Conservation (phyloP, 805 yeast species). For the Middelhovenomyces tepae region DNA sequence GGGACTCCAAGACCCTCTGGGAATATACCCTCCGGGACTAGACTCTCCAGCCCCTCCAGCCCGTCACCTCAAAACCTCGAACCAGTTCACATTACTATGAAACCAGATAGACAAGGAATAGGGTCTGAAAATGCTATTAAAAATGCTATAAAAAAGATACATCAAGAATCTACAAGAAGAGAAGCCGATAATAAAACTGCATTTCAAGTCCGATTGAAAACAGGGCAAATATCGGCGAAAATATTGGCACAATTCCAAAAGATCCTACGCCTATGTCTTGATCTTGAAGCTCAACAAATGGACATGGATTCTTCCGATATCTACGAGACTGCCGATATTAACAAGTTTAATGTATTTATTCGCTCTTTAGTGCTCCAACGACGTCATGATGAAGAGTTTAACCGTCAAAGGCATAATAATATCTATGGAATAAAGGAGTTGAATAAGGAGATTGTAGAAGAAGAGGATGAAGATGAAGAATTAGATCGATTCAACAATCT, state of each 20-base stretch:
- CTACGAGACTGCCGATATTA: conserved; percentile 5
- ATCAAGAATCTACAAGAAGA: conserved; percentile 5
- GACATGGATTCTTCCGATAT: conserved; percentile 5
- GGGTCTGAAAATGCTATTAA: conserved; percentile 10
- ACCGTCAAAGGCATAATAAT: too few relatives aligned
- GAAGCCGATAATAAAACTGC: conserved; percentile 6
- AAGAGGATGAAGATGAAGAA: too few relatives aligned
- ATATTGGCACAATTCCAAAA: not conserved
- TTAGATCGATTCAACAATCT: too few relatives aligned
- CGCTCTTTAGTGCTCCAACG: too few relatives aligned
- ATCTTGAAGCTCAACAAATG: conserved; percentile 7
- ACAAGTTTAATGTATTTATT: too few relatives aligned
- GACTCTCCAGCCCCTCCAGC: too few relatives aligned
- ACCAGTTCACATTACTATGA: conserved; percentile 5
- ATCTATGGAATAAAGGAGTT: too few relatives aligned
- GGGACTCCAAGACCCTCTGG: too few relatives aligned
- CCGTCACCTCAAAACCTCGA: too few relatives aligned
- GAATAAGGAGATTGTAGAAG: too few relatives aligned
- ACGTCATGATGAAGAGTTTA: too few relatives aligned
- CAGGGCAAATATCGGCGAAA: conserved; percentile 1
- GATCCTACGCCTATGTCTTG: conserved; percentile 8
- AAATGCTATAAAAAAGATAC: conserved; percentile 8
- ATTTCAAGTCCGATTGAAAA: conserved; percentile 4
- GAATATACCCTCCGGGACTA: too few relatives aligned
- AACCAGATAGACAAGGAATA: conserved; percentile 12